Base-by-base conservation (phyloP, 805 yeast genomes). In the Teunomyces tritomae region DNA sequence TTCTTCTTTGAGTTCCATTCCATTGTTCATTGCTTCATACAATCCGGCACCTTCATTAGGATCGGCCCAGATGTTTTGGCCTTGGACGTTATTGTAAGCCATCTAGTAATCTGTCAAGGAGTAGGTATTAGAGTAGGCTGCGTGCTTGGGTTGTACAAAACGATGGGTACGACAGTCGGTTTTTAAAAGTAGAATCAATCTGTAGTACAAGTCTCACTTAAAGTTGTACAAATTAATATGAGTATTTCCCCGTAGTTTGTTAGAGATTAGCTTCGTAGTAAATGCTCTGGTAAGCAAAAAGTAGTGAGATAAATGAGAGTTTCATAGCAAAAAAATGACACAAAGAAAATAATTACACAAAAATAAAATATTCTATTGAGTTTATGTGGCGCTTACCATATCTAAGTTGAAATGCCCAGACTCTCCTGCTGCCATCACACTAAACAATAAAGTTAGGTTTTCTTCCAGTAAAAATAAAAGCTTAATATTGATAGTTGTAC, bases 1-100 rank as follows among this genome's bases (percentile, higher is more conserved):
- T 28, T 46, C 49, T 34, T 33, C 42, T 9, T 46, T 46, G 27
- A 42, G 33, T 10, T 42, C 49, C 17, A 42, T 16, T 3, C 40
- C 46, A n/a, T 34, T 10, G 27, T 24, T 32, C 13, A 16, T 17
- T 1, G 34, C 42, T 13, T 41, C 44, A 28, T 41, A 41, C 37
- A 46, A 14, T 8, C 11, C 34, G 6, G 11, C 6, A 16, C 14
- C 13, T 9, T 33, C 44, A 6, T 14, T n/a, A 10, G 40, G 14
- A 5, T 37, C 40, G 6, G 28, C 4, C 40, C 40, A 37, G 3
- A 37, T 37, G 10, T 13, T 26, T 26, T 37, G 40, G 40, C 28
- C n/a, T 4, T 37, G 40, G 17, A 24, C 27, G 40, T 37, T 37
- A 26, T 37, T 37, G 28, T 37, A 26, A 6, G 40, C 40, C 40